A percentile compares a stretch with the other conserved stretches of the same genome.
These are phyloP conservation scores for Pseudocercospora fuligena DNA, from an alignment of 2,329 filamentous ascomycete genomes.

Conservation along the genomic window DNA sequence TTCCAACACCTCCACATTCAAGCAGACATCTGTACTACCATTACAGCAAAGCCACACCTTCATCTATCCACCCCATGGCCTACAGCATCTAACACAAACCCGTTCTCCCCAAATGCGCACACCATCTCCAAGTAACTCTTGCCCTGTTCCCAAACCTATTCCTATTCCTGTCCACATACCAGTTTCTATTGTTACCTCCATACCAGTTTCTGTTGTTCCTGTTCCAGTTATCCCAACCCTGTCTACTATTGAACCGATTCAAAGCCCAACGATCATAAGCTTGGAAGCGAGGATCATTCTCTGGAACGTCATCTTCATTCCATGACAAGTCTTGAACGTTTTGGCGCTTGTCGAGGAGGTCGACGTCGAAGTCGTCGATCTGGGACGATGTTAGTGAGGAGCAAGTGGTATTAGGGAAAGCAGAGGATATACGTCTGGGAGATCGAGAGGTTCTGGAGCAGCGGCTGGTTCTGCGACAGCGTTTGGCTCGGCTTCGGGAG, in stretches of 20 bases:
- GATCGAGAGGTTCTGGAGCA: background rate
- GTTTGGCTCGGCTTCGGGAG: background rate
- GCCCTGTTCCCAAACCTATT: background rate
- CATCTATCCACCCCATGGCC: too few species aligned
- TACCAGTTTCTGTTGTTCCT: background rate
- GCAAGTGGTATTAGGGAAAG: background rate
- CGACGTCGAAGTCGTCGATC: background rate
- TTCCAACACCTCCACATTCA: too few species aligned
- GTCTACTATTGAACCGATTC: background rate
- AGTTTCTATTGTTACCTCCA: background rate
- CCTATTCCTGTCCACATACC: background rate
- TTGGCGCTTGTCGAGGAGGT: background rate
- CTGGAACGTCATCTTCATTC: background rate
- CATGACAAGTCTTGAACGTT: background rate
- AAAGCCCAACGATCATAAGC: background rate
- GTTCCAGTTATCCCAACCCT: background rate
- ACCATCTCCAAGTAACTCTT: too few species aligned
- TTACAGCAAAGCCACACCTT: too few species aligned
- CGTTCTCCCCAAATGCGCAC: too few species aligned
- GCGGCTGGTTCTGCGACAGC: background rate
- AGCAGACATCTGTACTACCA: too few species aligned
- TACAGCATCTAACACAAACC: too few species aligned
- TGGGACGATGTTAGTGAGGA: background rate
- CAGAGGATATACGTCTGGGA: background rate
- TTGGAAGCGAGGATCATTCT: background rate